Percentiles rank a stretch among this genome's conserved stretches.
These are phyloP conservation scores for Pichia exigua DNA, from an alignment of 805 yeast species.

Conservation along the genomic window DNA sequence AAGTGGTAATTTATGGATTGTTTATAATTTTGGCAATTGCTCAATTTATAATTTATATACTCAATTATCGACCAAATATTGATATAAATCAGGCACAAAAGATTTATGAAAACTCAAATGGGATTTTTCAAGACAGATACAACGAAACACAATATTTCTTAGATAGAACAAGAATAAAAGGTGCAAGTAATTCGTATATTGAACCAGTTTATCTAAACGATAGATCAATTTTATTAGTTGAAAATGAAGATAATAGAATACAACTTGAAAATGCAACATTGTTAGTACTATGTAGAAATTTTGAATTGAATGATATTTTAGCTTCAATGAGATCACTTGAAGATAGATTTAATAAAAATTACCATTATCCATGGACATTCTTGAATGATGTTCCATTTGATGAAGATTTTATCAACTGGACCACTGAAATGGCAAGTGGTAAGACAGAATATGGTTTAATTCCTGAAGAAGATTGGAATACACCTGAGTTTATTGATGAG, in stretches of 20 bases:
- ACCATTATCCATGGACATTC: constrained; percentile 72
- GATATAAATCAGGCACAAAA: neutral
- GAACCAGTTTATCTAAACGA: constrained; percentile 21
- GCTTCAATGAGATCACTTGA: constrained; percentile 69
- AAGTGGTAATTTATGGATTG: neutral
- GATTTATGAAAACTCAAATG: constrained; percentile 11
- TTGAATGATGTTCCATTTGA: constrained; percentile 67
- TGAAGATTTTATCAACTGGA: constrained; percentile 52
- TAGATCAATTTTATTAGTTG: neutral
- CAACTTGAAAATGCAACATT: constrained; percentile 75
- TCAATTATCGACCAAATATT: neutral
- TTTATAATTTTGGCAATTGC: neutral
- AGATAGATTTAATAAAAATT: constrained; percentile 62
- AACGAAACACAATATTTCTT: constrained; percentile 11
- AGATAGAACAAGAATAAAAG: constrained; percentile 24
- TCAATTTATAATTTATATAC: neutral
- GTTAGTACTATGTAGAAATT: constrained; percentile 79
- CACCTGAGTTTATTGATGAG: constrained; percentile 63
- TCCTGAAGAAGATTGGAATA: constrained; percentile 67
- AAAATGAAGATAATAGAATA: constrained; percentile 11
- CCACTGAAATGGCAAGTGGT: constrained; percentile 60
- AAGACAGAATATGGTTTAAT: constrained; percentile 57
- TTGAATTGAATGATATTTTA: constrained; percentile 69
- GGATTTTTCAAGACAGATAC: constrained; percentile 1
- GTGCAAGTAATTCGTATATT: constrained; percentile 34